Evolutionary conservation across 352 stramenopile genomes (phyloP).

Genomic region (Peronosclerospora sorghi): DNA sequence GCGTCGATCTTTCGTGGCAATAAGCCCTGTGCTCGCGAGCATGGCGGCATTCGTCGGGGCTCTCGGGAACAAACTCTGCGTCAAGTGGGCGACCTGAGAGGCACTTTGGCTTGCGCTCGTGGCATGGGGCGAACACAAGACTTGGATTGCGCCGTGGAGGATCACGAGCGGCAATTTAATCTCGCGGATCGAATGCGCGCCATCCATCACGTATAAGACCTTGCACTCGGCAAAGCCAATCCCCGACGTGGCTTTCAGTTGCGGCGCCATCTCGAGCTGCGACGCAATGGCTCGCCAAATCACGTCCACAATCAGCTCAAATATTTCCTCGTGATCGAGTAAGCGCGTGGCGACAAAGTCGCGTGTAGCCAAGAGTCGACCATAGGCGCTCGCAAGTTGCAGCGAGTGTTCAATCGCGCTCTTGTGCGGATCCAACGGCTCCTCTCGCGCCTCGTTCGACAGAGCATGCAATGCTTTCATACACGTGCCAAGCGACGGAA

Average conservation of each 20-base stretch:
- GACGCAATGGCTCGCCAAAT: constrained; percentile 59
- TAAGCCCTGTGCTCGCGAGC: constrained; percentile 51
- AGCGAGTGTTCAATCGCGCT: constrained; percentile 41
- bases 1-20: constrained; percentile 62
- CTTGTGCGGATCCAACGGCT: constrained; percentile 17
- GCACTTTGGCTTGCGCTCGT: constrained; percentile 9
- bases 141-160: constrained; percentile 59
- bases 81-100: constrained; percentile 28
- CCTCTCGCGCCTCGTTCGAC: constrained; percentile 28
- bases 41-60: constrained; percentile 35
- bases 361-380: constrained; percentile 48
- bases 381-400: constrained; percentile 52
- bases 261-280: constrained; percentile 40
- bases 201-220: constrained; percentile 66
- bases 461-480: constrained; percentile 59
- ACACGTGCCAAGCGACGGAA: constrained; percentile 50
- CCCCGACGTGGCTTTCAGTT: constrained; percentile 36
- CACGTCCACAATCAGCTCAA: constrained; percentile 50
- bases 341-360: constrained; percentile 57
- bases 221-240: constrained; percentile 70
- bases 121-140: constrained; percentile 46
- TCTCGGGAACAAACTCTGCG: constrained; percentile 55
- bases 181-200: constrained; percentile 49
- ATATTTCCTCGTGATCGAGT: constrained; percentile 46
- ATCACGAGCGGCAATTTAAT: constrained; percentile 62